Evolutionary conservation across 805 yeast species (phyloP), one percentile per base, ranked within the genome.

Genomic region (Candida multigemmis): DNA sequence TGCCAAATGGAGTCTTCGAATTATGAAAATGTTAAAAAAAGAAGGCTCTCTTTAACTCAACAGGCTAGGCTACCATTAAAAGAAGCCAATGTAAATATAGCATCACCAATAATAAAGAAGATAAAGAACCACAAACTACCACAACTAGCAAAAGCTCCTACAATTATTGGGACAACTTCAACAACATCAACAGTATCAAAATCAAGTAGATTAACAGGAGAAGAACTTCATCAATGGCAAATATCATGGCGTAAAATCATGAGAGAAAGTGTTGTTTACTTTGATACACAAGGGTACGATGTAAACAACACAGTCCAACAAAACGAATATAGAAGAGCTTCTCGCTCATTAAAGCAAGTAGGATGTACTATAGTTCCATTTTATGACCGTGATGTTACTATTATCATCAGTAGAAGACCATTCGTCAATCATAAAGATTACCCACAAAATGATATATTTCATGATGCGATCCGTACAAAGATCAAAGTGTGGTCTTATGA

Each of bases 401-500:
- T 86, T 28, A 86, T 89, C 15, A 71, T 89, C 13, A 74, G 91
- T 9, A 65, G 76, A 37, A 64, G 94, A 33, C 46, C 64, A 25
- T 56, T 59, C 47, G 50, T 62, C 41, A 36, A 65, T 32, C 42
- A 36, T 34, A 45, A 40, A 21, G 61, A 48, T 8, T 71, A 76
- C 45, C 47, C 59, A 35, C 52, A 40, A 51, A 70, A 37, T 32
- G 94, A 87, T 47, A 74, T 84, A 6, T 68, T 85, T 38, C 61
- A 69, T 28, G 68, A 73, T 35, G 93, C 87, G 4, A 49, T 56
- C 17, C 62, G 60, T 25, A 66, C 65, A 27, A 74, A 72, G 34
- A 70, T 80, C 50, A 84, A 87, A 49, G 80, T 87, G 14, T 89
- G 96, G 96, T 73, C 78, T 21, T 77, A 72, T 42, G 94, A 84